Percentiles rank a stretch among this genome's conserved stretches.
Conservation (phyloP, 139 green algal species). For the Gonium pectorale region DNA sequence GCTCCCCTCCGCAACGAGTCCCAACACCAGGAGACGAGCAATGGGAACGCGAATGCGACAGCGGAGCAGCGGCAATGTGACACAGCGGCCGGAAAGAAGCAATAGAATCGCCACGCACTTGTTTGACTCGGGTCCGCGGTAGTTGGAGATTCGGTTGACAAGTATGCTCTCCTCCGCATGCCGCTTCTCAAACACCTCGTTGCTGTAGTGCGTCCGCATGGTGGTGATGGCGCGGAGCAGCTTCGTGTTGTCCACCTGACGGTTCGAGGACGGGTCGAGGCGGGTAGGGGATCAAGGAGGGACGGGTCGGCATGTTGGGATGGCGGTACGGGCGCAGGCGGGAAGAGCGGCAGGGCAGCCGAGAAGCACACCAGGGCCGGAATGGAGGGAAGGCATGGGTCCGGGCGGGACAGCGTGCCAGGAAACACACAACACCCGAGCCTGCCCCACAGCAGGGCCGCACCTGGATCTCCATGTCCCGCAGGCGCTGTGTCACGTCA, state of each 20-base stretch:
- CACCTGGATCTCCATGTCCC: constrained; percentile 49
- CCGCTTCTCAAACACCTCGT: constrained; percentile 16
- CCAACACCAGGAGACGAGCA: neutral
- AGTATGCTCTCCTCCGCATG: constrained; percentile 34
- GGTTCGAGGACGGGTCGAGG: neutral
- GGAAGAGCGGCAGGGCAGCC: no score
- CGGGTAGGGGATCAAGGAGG: neutral
- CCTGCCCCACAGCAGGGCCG: no score
- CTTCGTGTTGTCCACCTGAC: constrained; percentile 47
- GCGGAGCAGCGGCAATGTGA: no score
- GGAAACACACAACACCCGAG: neutral
- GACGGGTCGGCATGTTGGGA: no score
- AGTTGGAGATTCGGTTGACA: constrained; percentile 47
- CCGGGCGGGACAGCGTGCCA: neutral
- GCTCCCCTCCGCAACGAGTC: no score
- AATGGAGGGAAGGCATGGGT: no score
- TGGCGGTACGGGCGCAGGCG: no score
- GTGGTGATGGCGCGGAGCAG: constrained; percentile 45
- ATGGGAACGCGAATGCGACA: no score
- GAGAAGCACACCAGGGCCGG: no score
- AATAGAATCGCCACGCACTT: constrained; percentile 4
- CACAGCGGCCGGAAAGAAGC: neutral
- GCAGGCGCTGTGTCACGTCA: constrained; percentile 11
- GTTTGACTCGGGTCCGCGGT: constrained; percentile 19
- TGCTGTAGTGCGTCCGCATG: constrained; percentile 26